Evolutionary conservation across 2,329 filamentous ascomycete species (phyloP), one percentile per base, ranked within the genome.

Genomic region (Acrocalymma vagum): DNA sequence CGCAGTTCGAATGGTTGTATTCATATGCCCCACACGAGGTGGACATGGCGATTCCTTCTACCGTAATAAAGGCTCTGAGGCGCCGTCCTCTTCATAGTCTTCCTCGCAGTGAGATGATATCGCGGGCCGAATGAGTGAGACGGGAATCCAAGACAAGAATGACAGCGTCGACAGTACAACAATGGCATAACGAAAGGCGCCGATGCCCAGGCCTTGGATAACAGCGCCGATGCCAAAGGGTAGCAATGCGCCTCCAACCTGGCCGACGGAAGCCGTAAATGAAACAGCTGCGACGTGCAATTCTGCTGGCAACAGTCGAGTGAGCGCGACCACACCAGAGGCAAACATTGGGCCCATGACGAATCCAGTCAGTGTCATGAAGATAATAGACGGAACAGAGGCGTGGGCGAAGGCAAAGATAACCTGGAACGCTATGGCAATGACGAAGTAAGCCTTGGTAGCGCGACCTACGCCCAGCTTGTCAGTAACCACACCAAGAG

Each of bases 201-300:
- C 57, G 29, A 76, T 72, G 0, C 73, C 73, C 7, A 71, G 29
- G 1, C 53, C 50, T 10, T 76, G 57, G 3, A 72, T 63, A 7
- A 74, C 44, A 4, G 70, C 68, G 1, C 74, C 74, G n/a, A 76
- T 68, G 3, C 57, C 63, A 38, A 76, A 74, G 0, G 75, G 75
- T 1, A 76, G 48, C 13, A 73, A 31, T 0, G 72, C 74, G 4
- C 68, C 73, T 2, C 75, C 75, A 7, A 76, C 51, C 45, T 77
- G 72, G 1, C 75, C 75, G 2, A 77, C 43, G 3, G 72, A 68
- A 2, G 72, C 69, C 1, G 73, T 73, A 20, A 76, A 73, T 1
- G 72, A 72, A 5, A 78, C 72, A 2, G 70, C 74, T 3, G 55
- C 56, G 10, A 78, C 65, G 24, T 76, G 73, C 3, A 75, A 25